Evolutionary conservation across 1,284 basidiomycete genomes (phyloP).

Genomic region (Apiotrichum mycotoxinovorans): DNA sequence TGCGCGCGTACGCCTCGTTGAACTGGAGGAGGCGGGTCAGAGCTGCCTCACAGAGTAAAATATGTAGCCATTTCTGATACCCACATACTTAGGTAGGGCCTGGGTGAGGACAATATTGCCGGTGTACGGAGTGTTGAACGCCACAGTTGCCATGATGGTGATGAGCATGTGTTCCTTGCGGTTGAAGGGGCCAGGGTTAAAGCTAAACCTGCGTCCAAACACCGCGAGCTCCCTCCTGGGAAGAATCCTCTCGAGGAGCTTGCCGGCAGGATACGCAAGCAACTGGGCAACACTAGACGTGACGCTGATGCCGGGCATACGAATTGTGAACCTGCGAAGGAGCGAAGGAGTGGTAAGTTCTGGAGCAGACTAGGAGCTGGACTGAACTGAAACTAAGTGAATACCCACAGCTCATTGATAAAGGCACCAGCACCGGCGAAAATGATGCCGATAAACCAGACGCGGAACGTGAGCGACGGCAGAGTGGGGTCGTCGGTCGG

Average conservation of each 20-base stretch:
- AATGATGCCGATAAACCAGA: slow-evolving; percentile 62
- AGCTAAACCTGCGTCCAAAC: slow-evolving; percentile 22
- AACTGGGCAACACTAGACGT: slow-evolving; percentile 29
- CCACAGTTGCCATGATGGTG: slow-evolving; percentile 42
- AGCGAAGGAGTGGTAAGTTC: no score
- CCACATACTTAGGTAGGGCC: background rate
- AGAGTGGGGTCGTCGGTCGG: slow-evolving; percentile 72
- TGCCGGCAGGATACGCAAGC: slow-evolving; percentile 4
- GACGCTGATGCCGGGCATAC: slow-evolving; percentile 61
- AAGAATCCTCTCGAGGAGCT: background rate
- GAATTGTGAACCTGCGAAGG: slow-evolving; percentile 28
- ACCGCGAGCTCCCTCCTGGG: slow-evolving; percentile 2
- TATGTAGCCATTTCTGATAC: no score
- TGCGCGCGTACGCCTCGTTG: slow-evolving; percentile 36
- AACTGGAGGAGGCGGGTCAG: slow-evolving; percentile 25
- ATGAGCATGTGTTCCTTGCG: slow-evolving; percentile 25
- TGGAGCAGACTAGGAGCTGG: no score
- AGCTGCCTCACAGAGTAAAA: slow-evolving; percentile 30
- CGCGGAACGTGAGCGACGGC: slow-evolving; percentile 76
- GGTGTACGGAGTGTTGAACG: slow-evolving; percentile 36
- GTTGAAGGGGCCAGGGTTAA: slow-evolving; percentile 54
- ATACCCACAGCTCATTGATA: slow-evolving; percentile 43
- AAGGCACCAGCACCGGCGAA: slow-evolving; percentile 50
- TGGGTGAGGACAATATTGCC: slow-evolving; percentile 25
- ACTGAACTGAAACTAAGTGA: no score